Conservation (phyloP, 192 early-diverging fungal genomes). For the Piromyces finnis region DNA sequence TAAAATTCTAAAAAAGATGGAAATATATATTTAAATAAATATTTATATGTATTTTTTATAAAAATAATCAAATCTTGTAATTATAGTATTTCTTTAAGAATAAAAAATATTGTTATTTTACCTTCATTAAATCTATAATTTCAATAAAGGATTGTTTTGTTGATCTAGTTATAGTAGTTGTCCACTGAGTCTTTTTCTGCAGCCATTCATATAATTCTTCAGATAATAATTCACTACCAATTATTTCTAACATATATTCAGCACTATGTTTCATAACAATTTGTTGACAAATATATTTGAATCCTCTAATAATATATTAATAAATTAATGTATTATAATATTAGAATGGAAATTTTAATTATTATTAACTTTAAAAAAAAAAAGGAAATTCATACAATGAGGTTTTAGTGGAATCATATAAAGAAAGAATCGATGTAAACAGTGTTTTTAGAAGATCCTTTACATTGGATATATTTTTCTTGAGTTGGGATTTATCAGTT, state of each 20-base stretch:
- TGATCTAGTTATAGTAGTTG: neutral
- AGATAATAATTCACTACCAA: neutral
- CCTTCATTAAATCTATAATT: neutral
- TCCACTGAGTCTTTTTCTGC: neutral
- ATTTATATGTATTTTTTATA: too few relatives aligned
- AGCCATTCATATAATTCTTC: neutral
- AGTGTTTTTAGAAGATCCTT: neutral
- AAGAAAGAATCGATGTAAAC: neutral
- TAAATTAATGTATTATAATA: too few relatives aligned
- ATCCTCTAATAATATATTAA: neutral
- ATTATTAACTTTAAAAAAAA: too few relatives aligned
- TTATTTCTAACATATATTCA: neutral
- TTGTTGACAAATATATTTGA: neutral
- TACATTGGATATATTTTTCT: neutral
- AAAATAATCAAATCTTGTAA: too few relatives aligned
- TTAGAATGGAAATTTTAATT: too few relatives aligned
- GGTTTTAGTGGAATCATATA: neutral
- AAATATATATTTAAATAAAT: too few relatives aligned
- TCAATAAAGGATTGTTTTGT: neutral
- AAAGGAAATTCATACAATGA: neutral
- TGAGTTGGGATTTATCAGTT: neutral
- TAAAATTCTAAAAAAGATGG: too few relatives aligned
- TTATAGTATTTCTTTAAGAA: too few relatives aligned
- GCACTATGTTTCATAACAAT: neutral
- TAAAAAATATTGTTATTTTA: neutral